Conservation (phyloP, 768 basidiomycete species). For the Panellus pusillus region DNA sequence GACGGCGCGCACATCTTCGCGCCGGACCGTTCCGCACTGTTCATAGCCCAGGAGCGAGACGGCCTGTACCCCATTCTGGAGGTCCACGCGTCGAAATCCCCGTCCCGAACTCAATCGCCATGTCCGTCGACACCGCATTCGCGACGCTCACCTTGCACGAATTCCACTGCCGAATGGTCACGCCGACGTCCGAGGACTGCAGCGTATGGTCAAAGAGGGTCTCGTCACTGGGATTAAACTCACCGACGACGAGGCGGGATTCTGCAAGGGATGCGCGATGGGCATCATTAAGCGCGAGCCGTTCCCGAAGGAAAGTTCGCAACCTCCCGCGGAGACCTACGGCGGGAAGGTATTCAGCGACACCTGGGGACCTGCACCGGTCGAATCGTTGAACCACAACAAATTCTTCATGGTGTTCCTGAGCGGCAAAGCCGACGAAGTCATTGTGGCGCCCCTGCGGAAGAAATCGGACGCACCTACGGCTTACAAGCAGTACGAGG, state of each 20-base stretch:
- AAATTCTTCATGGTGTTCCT: conserved; percentile 24
- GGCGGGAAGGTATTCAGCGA: conserved; percentile 23
- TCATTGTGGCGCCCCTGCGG: background rate
- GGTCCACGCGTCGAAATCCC: conserved; percentile 4
- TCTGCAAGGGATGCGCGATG: conserved; percentile 31
- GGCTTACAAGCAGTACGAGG: conserved; percentile 8
- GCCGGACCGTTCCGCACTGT: background rate
- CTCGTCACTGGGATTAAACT: conserved; percentile 25
- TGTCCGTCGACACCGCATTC: background rate
- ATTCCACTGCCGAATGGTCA: conserved; percentile 29
- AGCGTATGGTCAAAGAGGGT: conserved; percentile 16
- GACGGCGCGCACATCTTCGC: background rate
- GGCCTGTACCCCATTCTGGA: background rate
- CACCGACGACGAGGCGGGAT: conserved; percentile 6
- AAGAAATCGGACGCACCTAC: conserved; percentile 7
- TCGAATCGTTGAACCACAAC: background rate
- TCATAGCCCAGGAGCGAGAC: background rate
- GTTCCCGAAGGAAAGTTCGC: background rate
- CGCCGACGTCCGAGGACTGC: conserved; percentile 14
- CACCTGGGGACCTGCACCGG: conserved; percentile 23
- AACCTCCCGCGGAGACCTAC: conserved; percentile 3
- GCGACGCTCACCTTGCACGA: conserved; percentile 16
- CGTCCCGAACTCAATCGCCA: background rate
- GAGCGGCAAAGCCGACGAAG: conserved; percentile 19
- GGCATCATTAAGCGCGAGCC: conserved; percentile 24